A percentile compares a stretch with the other conserved stretches of the same genome.
phyloP scores from a whole-genome alignment of 2,329 filamentous ascomycete species.

The Penicillium sumatraense region DNA sequence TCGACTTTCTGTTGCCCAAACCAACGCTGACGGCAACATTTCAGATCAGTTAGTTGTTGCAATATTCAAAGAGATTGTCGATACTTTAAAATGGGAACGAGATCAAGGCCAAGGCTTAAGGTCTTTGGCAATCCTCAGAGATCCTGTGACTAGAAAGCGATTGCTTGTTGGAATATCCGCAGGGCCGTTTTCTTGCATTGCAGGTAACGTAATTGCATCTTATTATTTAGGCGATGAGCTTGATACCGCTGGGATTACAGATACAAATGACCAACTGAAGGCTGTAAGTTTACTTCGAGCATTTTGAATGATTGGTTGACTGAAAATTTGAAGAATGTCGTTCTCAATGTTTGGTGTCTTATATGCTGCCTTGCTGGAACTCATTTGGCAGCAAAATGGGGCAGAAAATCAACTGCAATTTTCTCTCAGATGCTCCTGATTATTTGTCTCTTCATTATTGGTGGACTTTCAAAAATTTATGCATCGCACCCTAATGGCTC shows the following conservation, averaged over 20 bases:
- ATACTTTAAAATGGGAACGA: constrained; percentile 53
- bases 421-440: constrained; percentile 45
- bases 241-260: constrained; percentile 52
- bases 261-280: constrained; percentile 50
- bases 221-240: constrained; percentile 52
- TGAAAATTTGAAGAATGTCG: constrained; percentile 45
- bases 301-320: not conserved
- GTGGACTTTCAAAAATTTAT: constrained; percentile 53
- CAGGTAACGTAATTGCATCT: constrained; percentile 48
- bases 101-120: constrained; percentile 44
- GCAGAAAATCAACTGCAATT: constrained; percentile 51
- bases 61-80: constrained; percentile 53
- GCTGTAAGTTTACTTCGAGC: constrained; percentile 20
- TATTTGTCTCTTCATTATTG: constrained; percentile 57
- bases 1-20: constrained; percentile 46
- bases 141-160: constrained; percentile 41
- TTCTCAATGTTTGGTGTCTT: constrained; percentile 58
- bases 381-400: constrained; percentile 47
- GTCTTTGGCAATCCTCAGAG: constrained; percentile 43
- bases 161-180: constrained; percentile 46
- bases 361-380: constrained; percentile 50
- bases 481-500: constrained; percentile 22
- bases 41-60: constrained; percentile 44
- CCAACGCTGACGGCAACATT: constrained; percentile 51
- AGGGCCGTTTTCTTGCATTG: constrained; percentile 40